phyloP scores from a whole-genome alignment of 1,284 basidiomycete species.

The Athelia psychrophila region DNA sequence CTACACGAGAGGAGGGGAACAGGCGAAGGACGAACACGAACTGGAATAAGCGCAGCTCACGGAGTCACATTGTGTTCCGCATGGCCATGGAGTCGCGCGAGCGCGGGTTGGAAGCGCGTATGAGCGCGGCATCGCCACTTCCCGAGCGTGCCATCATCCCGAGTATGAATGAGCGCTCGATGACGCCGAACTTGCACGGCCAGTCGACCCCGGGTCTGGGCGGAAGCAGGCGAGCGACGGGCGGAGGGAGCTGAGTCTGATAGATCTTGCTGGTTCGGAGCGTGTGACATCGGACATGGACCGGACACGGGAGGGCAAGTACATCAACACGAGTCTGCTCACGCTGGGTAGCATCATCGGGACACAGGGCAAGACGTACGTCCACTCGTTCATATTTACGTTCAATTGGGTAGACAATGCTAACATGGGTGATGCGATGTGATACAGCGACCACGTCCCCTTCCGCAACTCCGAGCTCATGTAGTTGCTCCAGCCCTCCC shows the following conservation, averaged over 20 bases:
- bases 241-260: slow-evolving; percentile 81
- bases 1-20: slow-evolving; percentile 84
- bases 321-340: slow-evolving; percentile 92
- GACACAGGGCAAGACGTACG: slow-evolving; percentile 71
- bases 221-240: slow-evolving; percentile 69
- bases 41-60: slow-evolving; percentile 93
- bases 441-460: slow-evolving; percentile 79
- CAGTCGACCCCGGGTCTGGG: slow-evolving; percentile 50
- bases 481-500: slow-evolving; percentile 90
- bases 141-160: too few species aligned
- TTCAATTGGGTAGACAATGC: slow-evolving; percentile 2
- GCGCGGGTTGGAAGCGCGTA: slow-evolving; percentile 34
- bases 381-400: slow-evolving; percentile 3
- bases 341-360: slow-evolving; percentile 89
- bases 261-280: slow-evolving; percentile 97
- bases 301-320: slow-evolving; percentile 87
- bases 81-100: slow-evolving; percentile 84
- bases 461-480: slow-evolving; percentile 96
- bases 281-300: slow-evolving; percentile 94
- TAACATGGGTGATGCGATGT: too few species aligned
- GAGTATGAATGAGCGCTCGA: slow-evolving; percentile 19
- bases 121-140: slow-evolving; percentile 39
- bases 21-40: slow-evolving; percentile 92
- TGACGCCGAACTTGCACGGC: too few species aligned
- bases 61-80: slow-evolving; percentile 92